Evolutionary conservation across 2,329 filamentous ascomycete genomes (phyloP), one percentile per base, ranked within the genome.

Genomic region (Penicillium sp.): DNA sequence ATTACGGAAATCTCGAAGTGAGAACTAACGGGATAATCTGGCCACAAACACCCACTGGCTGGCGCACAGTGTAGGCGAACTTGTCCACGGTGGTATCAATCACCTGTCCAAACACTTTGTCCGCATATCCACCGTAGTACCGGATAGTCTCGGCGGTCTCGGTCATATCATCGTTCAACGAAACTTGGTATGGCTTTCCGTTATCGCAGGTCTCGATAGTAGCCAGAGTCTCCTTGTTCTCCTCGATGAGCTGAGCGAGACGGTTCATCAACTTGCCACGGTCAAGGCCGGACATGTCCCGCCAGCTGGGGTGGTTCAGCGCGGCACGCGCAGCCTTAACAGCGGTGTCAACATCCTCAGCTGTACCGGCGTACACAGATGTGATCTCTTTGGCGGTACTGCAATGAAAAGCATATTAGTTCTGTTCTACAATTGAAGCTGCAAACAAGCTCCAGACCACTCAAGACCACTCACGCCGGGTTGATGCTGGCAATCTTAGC

Each of bases 51-150:
- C 88, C 88, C 60, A 85, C 77, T 7, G 91, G 89, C 83, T 95
- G 90, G 61, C 85, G 84, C 70, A 82, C 80, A 65, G 89, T 91
- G 81, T 93, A 93, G 80, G 89, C 87, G 80, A 93, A 91, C 75
- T 87, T 90, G 63, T 90, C 88, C 47, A 85, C 83, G 64, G 81
- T 78, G 64, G 90, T 88, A 66, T 92, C 88, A 62, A 92, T 85
- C 55, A 91, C 89, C 82, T 91, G 90, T 76, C 91, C 91, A 77
- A 88, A 83, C 63, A 93, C 88, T 86, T 96, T 96, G 82, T 96
- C 91, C 67, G 90, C 89, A 85, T 88, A 95, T 58, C 91, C 91
- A 70, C 83, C 90, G 67, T 92, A 92, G 52, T 68, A 68, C 13
- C 66, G 66, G 13, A 68, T 64, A 14, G 65, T 67, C 47, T 67